Base-by-base conservation (phyloP, 306 rosid genomes). In the Canavalia ensiformis region DNA sequence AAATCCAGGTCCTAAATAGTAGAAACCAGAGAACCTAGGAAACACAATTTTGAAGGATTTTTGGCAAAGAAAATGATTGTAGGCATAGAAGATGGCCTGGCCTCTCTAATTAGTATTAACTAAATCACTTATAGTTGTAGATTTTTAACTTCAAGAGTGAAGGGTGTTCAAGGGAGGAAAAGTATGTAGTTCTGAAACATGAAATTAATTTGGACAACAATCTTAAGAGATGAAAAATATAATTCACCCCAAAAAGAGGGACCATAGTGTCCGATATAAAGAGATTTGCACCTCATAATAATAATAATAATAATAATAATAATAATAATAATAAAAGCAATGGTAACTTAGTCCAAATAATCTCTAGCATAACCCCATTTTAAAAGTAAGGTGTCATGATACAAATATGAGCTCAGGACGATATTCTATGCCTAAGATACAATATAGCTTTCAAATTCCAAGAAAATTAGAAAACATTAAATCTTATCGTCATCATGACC, bases 1-100 rank as follows among this genome's bases (percentile, higher is more conserved):
- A 18, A 35, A 42, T 64, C 59, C 80, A 44, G n/a, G 68, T 52
- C 60, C 33, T 10, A 67, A 65, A 73, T 11, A 13, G 66, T 39
- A 30, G 47, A 63, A 41, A 62, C n/a, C 57, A 51, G 3, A 47
- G 11, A 78, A 51, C 12, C 39, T 41, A 41, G 57, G 29, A 67
- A 72, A 81, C 47, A 37, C 5, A 30, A 11, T 68, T 76, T 58
- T 58, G 9, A 58, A 5, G 8, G 58, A 4, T 2, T 44, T 33
- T 45, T 18, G 42, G 41, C 8, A 79, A 68, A 33, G 70, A 57
- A 45, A 58, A 74, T 59, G 44, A 71, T 59, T 35, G 35, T 39
- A 49, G 25, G 11, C 12, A 5, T 50, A 7, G 64, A 4, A 28
- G 72, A 80, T 70, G 28, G 9, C 41, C 45, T 34, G 42, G 7